Evolutionary conservation across 768 basidiomycete species (phyloP), one percentile per base, ranked within the genome.

Genomic region (Xerocomellus intermedius): DNA sequence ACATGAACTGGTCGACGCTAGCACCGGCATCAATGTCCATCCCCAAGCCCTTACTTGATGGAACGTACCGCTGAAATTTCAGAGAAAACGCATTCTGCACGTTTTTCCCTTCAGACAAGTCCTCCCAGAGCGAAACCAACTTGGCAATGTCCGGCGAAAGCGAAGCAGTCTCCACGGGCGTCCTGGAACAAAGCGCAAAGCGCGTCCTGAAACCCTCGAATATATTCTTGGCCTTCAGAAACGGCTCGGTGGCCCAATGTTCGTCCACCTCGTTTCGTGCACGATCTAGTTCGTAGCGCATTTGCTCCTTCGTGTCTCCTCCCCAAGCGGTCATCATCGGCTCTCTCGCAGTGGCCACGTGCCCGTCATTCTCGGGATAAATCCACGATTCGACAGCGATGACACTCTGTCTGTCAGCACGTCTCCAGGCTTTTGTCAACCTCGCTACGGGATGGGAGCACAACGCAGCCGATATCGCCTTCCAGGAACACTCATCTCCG

Each of bases 401-500:
- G 43, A 84, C 61, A 17, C 82, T 82, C 21, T 77, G 74, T 0
- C 80, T 66, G 54, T 90, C 86, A 0, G 89, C 87, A 19, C 90
- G 77, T 62, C 82, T 84, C 91, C 91, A 94, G 6, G 78, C 87
- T 68, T 90, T 91, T 47, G 85, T 87, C 46, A 93, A 69, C 36
- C 91, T 74, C 9, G 89, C 87, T 21, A 94, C 77, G 17, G 91
- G 86, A 26, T 84, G 75, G 16, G 86, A 85, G 57, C 86, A 89
- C 16, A 93, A 67, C 8, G 86, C 91, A 13, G 79, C 75, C n/a
- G 69, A 70, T 48, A 93, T 86, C 2, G 90, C 90, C 39, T 75
- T 79, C 88, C 87, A 94, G 14, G 89, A 83, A 55, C 85, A 87
- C 64, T 89, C 87, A 60, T 94, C 91, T 0, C 91, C 91, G 3